Conservation (phyloP, 164 flowering plant species). For the Vitis amurensis region DNA sequence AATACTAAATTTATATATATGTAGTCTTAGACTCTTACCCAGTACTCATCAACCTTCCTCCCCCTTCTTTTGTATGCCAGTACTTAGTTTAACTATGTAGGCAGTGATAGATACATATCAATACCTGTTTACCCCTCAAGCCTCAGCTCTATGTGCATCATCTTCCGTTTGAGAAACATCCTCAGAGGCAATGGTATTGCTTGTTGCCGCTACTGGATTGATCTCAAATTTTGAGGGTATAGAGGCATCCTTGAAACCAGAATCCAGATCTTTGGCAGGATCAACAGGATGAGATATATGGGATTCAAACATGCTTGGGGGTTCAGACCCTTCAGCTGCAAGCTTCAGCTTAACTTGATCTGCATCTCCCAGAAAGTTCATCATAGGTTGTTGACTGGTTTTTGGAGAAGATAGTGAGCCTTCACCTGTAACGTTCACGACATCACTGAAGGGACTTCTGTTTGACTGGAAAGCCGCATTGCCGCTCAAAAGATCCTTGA, state of each 20-base stretch:
- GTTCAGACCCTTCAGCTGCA: constrained; percentile 9
- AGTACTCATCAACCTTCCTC: too few species aligned
- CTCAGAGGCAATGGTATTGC: not conserved
- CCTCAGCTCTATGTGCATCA: not conserved
- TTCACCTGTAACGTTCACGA: not conserved
- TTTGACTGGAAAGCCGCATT: constrained; percentile 4
- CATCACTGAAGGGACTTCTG: constrained; percentile 2
- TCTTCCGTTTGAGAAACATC: not conserved
- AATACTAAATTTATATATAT: not conserved
- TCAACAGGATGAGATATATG: constrained; percentile 1
- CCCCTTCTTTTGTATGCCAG: not conserved
- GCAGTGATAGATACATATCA: too few species aligned
- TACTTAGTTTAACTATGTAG: too few species aligned
- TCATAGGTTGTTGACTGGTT: not conserved
- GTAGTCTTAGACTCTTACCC: too few species aligned
- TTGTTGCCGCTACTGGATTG: not conserved
- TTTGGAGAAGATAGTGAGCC: constrained; percentile 3
- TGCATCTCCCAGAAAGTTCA: constrained; percentile 2
- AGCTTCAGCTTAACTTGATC: constrained; percentile 13
- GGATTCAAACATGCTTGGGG: constrained; percentile 5
- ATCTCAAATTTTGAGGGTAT: constrained; percentile 11
- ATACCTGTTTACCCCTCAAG: not conserved
- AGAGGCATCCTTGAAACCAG: constrained; percentile 11
- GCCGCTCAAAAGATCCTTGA: constrained; percentile 9
- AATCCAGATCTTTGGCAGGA: constrained; percentile 3